Evolutionary conservation across 2,329 filamentous ascomycete species (phyloP), one percentile per base, ranked within the genome.

Genomic region (Bipolaris bicolor): DNA sequence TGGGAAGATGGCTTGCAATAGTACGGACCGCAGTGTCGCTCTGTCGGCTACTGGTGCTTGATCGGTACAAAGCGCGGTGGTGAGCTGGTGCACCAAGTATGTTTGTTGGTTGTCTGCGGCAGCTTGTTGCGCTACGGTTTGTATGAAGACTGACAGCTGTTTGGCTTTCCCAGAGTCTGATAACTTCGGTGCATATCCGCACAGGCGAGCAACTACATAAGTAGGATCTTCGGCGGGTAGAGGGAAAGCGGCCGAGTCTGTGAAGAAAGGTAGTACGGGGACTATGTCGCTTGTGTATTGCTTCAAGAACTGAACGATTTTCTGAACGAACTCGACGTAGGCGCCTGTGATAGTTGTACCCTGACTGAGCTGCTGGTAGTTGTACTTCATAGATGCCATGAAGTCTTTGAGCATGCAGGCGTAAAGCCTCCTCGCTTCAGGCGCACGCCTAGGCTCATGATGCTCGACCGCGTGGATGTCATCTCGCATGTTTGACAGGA

Each of bases 311-410:
- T 82, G 80, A 2, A 89, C 80, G 2, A 88, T 77, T 15, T 78
- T 75, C 57, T 89, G 86, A 5, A 88, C 85, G 65, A 89, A 88
- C 9, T 82, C 78, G 6, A 88, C 83, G 65, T 88, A 88, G 2
- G 80, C 77, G 10, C 85, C 83, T 47, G 81, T 80, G 3, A 79
- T 78, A 5, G 67, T 64, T 3, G 60, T 55, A 3, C 66, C 65
- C 49, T 79, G 76, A 24, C 72, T 64, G 11, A 86, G 75, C 57
- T 86, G 83, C 55, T 82, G 79, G 57, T 87, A 88, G 56, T 87
- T 87, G 36, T 74, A 75, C 67, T 84, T 86, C 85, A 89, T 88
- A 1, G 82, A 77, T 7, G 74, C 74, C 86, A 88, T 88, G 57
- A 88, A 68, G n/a, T 78, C 73, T 57, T 81, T 80, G 7, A 88